Conservation (phyloP, 208 protist genomes). For the Leishmania martiniquensis region DNA sequence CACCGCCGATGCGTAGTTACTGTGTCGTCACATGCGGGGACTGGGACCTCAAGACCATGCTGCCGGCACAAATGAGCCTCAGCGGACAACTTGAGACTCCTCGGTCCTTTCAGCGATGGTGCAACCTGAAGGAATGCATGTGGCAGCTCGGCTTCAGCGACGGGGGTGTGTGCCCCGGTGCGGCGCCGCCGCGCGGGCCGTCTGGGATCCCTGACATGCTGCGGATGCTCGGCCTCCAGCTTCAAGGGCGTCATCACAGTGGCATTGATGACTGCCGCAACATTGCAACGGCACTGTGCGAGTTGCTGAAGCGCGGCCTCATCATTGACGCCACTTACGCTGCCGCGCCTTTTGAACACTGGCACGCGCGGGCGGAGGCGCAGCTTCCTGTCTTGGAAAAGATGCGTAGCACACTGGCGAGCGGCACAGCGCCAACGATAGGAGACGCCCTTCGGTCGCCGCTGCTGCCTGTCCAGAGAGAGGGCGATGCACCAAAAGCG, state of each 20-base stretch:
- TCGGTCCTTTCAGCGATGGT: conserved; percentile 68
- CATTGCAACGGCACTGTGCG: conserved; percentile 78
- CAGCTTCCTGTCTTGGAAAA: conserved; percentile 4
- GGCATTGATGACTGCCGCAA: conserved; percentile 95
- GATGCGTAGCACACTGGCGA: conserved; percentile 25
- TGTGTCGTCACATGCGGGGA: conserved; percentile 94
- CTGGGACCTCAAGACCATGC: conserved; percentile 93
- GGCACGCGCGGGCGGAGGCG: conserved; percentile 22
- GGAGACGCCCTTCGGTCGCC: background rate
- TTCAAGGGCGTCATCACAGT: conserved; percentile 89
- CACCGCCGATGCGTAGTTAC: conserved; percentile 56
- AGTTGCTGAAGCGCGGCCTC: conserved; percentile 49
- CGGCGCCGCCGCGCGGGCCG: background rate
- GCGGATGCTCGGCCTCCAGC: conserved; percentile 43
- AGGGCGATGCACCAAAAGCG: background rate
- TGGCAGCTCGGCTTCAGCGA: conserved; percentile 9
- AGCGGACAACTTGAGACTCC: conserved; percentile 23
- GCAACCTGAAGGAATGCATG: conserved; percentile 92
- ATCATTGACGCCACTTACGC: conserved; percentile 40
- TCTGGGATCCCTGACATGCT: conserved; percentile 76
- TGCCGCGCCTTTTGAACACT: background rate
- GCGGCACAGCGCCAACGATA: background rate
- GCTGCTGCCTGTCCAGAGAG: background rate
- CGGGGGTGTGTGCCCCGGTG: background rate
- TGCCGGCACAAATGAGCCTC: conserved; percentile 64